A percentile compares a stretch with the other conserved stretches of the same genome.
Evolutionary conservation across 768 basidiomycete species (phyloP).

Genomic region (Agaricus sinodeliciosus): DNA sequence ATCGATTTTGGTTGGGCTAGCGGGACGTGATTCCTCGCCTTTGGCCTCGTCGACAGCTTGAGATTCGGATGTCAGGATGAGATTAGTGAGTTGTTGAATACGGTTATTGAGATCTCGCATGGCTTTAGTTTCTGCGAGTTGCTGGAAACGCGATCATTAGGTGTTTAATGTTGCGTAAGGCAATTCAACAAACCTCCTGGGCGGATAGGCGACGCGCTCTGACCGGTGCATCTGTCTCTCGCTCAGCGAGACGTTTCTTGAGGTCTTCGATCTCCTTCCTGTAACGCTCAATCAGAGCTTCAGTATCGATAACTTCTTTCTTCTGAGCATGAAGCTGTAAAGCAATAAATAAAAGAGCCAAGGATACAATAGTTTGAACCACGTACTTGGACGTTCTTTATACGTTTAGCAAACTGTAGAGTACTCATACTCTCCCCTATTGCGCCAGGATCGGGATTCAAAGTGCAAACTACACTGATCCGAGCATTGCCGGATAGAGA

Average conservation of each 20-base stretch:
- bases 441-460: conserved; percentile 79
- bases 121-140: conserved; percentile 80
- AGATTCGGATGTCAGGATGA: conserved; percentile 66
- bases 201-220: conserved; percentile 43
- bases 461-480: conserved; percentile 93
- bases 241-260: conserved; percentile 61
- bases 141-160: conserved; percentile 29
- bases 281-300: conserved; percentile 90
- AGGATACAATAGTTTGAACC: neutral
- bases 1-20: conserved; percentile 83
- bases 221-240: conserved; percentile 56
- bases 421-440: conserved; percentile 85
- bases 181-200: conserved; percentile 32
- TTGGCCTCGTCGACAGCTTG: conserved; percentile 68
- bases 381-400: conserved; percentile 79
- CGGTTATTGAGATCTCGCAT: conserved; percentile 77
- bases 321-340: conserved; percentile 74
- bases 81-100: conserved; percentile 77
- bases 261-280: conserved; percentile 92
- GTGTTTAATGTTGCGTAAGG: neutral
- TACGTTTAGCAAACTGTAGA: conserved; percentile 82
- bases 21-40: conserved; percentile 67
- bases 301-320: conserved; percentile 91
- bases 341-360: neutral
- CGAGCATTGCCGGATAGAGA: conserved; percentile 93